A percentile compares a stretch with the other conserved stretches of the same genome.
These are phyloP conservation scores for Collariella sp. DNA, from an alignment of 495 filamentous ascomycete genomes.

Conservation along the genomic window DNA sequence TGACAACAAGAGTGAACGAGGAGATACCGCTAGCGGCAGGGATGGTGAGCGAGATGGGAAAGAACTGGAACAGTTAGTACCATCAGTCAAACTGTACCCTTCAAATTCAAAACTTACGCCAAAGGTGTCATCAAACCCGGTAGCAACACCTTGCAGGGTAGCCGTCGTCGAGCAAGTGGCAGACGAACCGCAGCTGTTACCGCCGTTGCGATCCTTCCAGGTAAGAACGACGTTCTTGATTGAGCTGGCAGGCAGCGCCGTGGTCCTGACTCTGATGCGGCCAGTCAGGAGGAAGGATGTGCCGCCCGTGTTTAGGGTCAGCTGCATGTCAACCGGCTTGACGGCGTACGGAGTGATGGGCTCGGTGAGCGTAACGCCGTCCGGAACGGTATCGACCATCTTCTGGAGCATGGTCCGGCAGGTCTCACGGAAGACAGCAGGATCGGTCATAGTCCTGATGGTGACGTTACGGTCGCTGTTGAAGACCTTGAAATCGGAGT, in stretches of 20 bases:
- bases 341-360: constrained; percentile 49
- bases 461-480: constrained; percentile 49
- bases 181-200: constrained; percentile 56
- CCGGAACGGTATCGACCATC: constrained; percentile 55
- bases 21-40: constrained; percentile 37
- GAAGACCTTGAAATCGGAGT: constrained; percentile 52
- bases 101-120: constrained; percentile 28
- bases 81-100: background rate
- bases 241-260: constrained; percentile 23
- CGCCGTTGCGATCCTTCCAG: constrained; percentile 93
- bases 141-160: constrained; percentile 37
- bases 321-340: constrained; percentile 48
- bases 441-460: constrained; percentile 39
- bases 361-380: constrained; percentile 40
- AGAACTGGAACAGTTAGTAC: constrained; percentile 27
- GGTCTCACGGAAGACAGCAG: constrained; percentile 34
- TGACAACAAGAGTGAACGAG: constrained; percentile 36
- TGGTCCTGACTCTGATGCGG: constrained; percentile 38
- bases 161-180: constrained; percentile 37
- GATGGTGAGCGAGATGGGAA: constrained; percentile 34
- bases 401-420: constrained; percentile 48
- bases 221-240: constrained; percentile 51
- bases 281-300: constrained; percentile 33
- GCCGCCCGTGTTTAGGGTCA: constrained; percentile 33
- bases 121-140: constrained; percentile 53